A percentile compares a stretch with the other conserved stretches of the same genome.
Conservation (phyloP, 352 stramenopile genomes). For the Pythium phragmiticola region DNA sequence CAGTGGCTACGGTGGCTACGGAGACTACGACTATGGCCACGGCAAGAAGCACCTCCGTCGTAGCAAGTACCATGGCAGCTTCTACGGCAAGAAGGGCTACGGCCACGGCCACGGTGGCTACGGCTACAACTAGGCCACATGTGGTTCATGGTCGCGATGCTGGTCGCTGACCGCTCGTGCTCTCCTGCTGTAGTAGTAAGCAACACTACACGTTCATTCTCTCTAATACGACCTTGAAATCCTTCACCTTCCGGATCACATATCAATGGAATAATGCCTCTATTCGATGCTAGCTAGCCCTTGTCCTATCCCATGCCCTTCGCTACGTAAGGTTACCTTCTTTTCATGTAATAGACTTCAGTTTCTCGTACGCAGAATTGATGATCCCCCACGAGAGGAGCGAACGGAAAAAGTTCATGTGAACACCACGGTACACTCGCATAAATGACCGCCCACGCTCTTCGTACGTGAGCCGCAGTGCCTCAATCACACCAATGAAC, state of each 20-base stretch:
- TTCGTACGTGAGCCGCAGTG: slow-evolving; percentile 64
- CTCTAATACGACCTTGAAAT: too few relatives aligned
- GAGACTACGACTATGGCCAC: too few relatives aligned
- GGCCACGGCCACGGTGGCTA: slow-evolving; percentile 9
- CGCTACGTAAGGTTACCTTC: slow-evolving; percentile 1
- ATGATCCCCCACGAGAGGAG: slow-evolving; percentile 90
- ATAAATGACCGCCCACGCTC: slow-evolving; percentile 61
- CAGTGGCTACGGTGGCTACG: too few relatives aligned
- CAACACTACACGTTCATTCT: too few relatives aligned
- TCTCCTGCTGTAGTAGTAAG: neutral
- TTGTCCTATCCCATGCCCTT: neutral
- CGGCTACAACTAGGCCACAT: slow-evolving; percentile 8
- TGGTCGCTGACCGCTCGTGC: neutral
- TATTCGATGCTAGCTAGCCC: neutral
- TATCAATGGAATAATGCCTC: neutral
- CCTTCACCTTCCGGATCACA: too few relatives aligned
- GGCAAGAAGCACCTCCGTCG: too few relatives aligned
- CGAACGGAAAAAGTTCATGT: slow-evolving; percentile 89
- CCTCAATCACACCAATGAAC: slow-evolving; percentile 56
- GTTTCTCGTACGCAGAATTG: slow-evolving; percentile 88
- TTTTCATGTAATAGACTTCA: slow-evolving; percentile 66
- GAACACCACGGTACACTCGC: slow-evolving; percentile 80
- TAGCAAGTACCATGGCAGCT: too few relatives aligned
- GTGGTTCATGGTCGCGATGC: too few relatives aligned
- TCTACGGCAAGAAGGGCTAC: slow-evolving; percentile 4